A percentile compares a stretch with the other conserved stretches of the same genome.
These are phyloP conservation scores for Xylariaceae sp. DNA, from an alignment of 2,329 filamentous ascomycete species.

Conservation along the genomic window DNA sequence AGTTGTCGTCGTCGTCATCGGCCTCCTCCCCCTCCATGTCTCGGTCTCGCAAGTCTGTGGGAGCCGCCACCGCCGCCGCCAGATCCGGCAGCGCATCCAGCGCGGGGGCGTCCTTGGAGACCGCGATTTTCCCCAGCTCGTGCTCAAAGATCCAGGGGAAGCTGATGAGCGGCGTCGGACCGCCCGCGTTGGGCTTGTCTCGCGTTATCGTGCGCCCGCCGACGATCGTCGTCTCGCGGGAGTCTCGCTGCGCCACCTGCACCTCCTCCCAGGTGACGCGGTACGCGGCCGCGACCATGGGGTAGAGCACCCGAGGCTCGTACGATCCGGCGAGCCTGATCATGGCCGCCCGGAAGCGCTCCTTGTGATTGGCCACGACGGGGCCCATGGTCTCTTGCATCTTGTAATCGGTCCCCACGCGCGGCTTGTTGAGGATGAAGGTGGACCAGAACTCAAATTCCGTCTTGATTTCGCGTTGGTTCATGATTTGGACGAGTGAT, in stretches of 20 bases:
- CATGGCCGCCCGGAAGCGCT: slow-evolving; percentile 61
- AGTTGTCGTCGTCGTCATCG: slow-evolving; percentile 7
- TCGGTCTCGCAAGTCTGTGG: neutral
- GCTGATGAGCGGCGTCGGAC: slow-evolving; percentile 58
- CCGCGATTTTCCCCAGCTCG: slow-evolving; percentile 64
- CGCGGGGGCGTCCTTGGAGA: slow-evolving; percentile 26
- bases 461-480: slow-evolving; percentile 71
- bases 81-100: slow-evolving; percentile 14
- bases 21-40: slow-evolving; percentile 5
- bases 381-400: slow-evolving; percentile 74
- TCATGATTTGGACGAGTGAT: slow-evolving; percentile 70
- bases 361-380: slow-evolving; percentile 58
- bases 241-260: slow-evolving; percentile 46
- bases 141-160: slow-evolving; percentile 88
- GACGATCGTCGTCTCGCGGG: slow-evolving; percentile 20
- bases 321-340: slow-evolving; percentile 54
- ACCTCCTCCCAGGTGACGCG: slow-evolving; percentile 68
- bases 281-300: slow-evolving; percentile 84
- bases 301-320: slow-evolving; percentile 52
- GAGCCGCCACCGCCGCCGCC: too few relatives aligned
- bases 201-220: slow-evolving; percentile 20
- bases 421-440: slow-evolving; percentile 70
- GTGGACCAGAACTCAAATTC: slow-evolving; percentile 91
- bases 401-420: slow-evolving; percentile 72
- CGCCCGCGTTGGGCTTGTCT: slow-evolving; percentile 27